These are phyloP conservation scores for Mycothermus thermophilus DNA, from an alignment of 495 filamentous ascomycete genomes.

Conservation along the genomic window DNA sequence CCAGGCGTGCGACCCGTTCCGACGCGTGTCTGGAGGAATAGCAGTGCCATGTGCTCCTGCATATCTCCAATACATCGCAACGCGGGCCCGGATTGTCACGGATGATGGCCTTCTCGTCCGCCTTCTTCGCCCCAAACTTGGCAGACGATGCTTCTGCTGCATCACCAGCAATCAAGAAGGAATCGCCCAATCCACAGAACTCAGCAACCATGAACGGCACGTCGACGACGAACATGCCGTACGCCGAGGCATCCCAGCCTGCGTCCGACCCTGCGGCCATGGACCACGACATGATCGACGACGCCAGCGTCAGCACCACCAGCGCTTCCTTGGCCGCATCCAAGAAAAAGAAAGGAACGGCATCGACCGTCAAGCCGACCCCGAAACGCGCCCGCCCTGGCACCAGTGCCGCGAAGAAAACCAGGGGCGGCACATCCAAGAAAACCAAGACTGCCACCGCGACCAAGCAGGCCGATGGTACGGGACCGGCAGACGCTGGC, in stretches of 20 bases:
- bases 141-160: too few relatives aligned
- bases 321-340: conserved; percentile 8
- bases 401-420: conserved; percentile 1
- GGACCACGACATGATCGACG: conserved; percentile 4
- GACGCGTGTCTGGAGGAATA: too few relatives aligned
- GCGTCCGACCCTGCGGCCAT: conserved; percentile 2
- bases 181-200: not conserved
- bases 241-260: not conserved
- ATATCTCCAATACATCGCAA: too few relatives aligned
- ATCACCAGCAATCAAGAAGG: too few relatives aligned
- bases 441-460: conserved; percentile 8
- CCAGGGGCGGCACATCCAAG: conserved; percentile 4
- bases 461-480: conserved; percentile 3
- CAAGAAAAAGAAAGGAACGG: conserved; percentile 33
- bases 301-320: not conserved
- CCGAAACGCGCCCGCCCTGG: conserved; percentile 17
- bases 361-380: conserved; percentile 23
- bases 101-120: conserved; percentile 15
- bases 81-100: not conserved
- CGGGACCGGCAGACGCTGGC: conserved; percentile 14
- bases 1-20: too few relatives aligned
- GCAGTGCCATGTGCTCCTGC: too few relatives aligned
- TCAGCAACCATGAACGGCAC: too few relatives aligned
- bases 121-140: conserved; percentile 14
- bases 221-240: not conserved